Conservation (phyloP, 2,329 filamentous ascomycete genomes). For the Stenocarpella maydis region DNA sequence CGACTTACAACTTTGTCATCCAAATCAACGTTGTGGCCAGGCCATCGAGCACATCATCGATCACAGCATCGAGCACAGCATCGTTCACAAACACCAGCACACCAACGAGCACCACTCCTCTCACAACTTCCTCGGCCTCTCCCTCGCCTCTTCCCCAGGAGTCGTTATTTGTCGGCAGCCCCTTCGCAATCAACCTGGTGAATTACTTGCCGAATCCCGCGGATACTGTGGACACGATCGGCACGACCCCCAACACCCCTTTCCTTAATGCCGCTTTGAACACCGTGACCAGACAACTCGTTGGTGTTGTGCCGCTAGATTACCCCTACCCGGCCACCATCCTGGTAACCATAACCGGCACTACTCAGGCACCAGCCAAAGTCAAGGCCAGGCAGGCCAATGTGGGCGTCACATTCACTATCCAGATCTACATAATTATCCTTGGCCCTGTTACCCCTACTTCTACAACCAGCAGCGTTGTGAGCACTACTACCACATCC, state of each 20-base stretch:
- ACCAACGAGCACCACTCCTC: neutral
- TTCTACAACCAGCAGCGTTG: too few relatives aligned
- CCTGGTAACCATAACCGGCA: neutral
- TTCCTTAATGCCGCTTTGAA: constrained; percentile 8
- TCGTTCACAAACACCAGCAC: neutral
- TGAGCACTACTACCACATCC: too few relatives aligned
- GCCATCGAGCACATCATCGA: too few relatives aligned
- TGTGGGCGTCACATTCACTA: neutral
- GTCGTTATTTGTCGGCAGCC: neutral
- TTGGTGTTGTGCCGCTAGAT: neutral
- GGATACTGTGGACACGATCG: neutral
- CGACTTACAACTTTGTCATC: neutral
- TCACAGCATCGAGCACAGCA: neutral
- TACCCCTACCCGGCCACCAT: neutral
- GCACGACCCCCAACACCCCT: constrained; percentile 4
- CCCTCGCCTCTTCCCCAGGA: neutral
- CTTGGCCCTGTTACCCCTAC: neutral
- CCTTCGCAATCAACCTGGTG: constrained; percentile 8
- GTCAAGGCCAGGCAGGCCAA: neutral
- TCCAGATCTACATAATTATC: constrained; percentile 1
- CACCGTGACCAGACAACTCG: neutral
- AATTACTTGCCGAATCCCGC: neutral
- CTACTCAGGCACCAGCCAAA: neutral
- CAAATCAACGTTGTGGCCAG: neutral
- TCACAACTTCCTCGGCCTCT: neutral